These are phyloP conservation scores for Lactarius vividus DNA, from an alignment of 768 basidiomycete genomes.

Conservation along the genomic window DNA sequence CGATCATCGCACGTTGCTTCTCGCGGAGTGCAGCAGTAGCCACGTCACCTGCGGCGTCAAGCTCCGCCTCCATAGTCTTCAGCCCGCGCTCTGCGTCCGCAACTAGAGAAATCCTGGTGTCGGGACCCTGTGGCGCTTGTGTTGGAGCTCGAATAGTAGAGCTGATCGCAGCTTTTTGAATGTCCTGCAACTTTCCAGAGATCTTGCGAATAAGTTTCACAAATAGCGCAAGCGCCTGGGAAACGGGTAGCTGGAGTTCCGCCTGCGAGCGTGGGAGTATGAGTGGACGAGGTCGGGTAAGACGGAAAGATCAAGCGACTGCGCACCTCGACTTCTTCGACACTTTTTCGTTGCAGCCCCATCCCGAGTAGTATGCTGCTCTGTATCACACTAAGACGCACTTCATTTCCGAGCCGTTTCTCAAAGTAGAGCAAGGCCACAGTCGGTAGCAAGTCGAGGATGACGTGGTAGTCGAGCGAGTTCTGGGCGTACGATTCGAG, in stretches of 20 bases:
- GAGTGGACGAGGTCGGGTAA: background rate
- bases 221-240: slow-evolving; percentile 86
- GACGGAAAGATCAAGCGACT: background rate
- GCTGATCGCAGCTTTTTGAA: slow-evolving; percentile 76
- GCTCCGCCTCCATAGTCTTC: slow-evolving; percentile 35
- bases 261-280: slow-evolving; percentile 39
- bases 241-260: slow-evolving; percentile 81
- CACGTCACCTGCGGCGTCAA: slow-evolving; percentile 64
- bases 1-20: slow-evolving; percentile 84
- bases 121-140: slow-evolving; percentile 5
- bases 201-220: slow-evolving; percentile 88
- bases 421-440: slow-evolving; percentile 86
- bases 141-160: slow-evolving; percentile 49
- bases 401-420: slow-evolving; percentile 58
- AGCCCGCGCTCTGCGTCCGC: slow-evolving; percentile 32
- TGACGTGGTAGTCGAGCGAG: slow-evolving; percentile 94
- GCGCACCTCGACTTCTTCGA: slow-evolving; percentile 85
- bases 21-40: slow-evolving; percentile 53
- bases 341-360: slow-evolving; percentile 82
- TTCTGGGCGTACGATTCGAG: slow-evolving; percentile 95
- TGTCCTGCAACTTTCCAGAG: slow-evolving; percentile 65
- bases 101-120: background rate
- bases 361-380: slow-evolving; percentile 87
- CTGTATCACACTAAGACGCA: slow-evolving; percentile 82
- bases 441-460: slow-evolving; percentile 86